These are phyloP conservation scores for Cephalotrichum gorgonifer DNA, from an alignment of 2,329 filamentous ascomycete genomes.

Conservation along the genomic window DNA sequence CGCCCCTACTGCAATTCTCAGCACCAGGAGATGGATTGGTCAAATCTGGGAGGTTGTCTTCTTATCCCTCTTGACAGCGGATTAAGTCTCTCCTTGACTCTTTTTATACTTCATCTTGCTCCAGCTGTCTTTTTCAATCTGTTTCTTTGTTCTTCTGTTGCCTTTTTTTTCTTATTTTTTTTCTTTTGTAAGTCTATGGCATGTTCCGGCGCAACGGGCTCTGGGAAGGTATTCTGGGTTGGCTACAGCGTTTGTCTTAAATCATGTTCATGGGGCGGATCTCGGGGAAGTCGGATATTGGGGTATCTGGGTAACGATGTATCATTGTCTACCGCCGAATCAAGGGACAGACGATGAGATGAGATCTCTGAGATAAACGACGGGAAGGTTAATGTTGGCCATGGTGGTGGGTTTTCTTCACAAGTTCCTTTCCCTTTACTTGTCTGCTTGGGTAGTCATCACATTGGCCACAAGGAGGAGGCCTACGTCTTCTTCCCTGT, in stretches of 20 bases:
- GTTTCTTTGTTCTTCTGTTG: neutral
- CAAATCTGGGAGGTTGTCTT: too few relatives aligned
- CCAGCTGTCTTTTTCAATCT: neutral
- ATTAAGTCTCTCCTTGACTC: neutral
- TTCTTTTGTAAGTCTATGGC: too few relatives aligned
- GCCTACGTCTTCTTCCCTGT: neutral
- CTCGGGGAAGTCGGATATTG: neutral
- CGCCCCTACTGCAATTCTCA: too few relatives aligned
- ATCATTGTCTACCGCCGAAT: neutral
- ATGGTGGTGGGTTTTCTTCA: neutral
- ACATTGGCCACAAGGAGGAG: too few relatives aligned
- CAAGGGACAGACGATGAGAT: neutral
- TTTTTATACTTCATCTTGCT: neutral
- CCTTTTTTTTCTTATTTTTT: neutral
- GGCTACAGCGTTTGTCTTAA: neutral
- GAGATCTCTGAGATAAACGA: neutral
- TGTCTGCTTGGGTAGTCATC: too few relatives aligned
- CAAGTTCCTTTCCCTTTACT: neutral
- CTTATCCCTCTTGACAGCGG: neutral
- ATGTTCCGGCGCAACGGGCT: neutral
- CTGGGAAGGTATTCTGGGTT: neutral
- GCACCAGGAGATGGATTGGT: too few relatives aligned
- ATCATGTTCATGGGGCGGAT: neutral
- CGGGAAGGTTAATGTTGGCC: neutral
- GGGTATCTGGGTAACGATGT: neutral